Base-by-base conservation (phyloP, 495 filamentous ascomycete species). In the Bathelium albidoporum region DNA sequence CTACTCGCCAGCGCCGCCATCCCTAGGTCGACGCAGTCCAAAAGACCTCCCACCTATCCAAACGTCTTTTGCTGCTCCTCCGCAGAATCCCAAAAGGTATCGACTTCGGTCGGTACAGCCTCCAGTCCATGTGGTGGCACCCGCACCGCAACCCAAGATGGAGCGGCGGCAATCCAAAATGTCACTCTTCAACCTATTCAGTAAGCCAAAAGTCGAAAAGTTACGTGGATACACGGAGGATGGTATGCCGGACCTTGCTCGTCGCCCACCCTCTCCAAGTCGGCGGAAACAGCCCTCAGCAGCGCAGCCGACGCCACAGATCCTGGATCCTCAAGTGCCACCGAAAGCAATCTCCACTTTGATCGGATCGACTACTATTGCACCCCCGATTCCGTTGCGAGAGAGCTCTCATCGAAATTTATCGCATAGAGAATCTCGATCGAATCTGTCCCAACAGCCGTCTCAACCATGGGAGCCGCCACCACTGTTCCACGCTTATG, bases 401-500 rank as follows among this genome's bases (percentile, higher is more conserved):
- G 49, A 55, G 20, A 55, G 49, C 49, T 55, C 49, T 29, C 49
- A 24, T 29, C 49, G 24, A 28, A 24, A n/a, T 28, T 29, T 55
- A 29, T 55, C 49, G 4, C 49, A 55, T 28, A 12, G 24, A 7
- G 22, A 55, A 55, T 55, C 49, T 29, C 49, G 49, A 29, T 55
- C 49, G 16, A 55, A 29, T 29, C 49, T 55, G 49, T 11, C 49
- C 11, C 20, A 20, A 20, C 49, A 55, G 24, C 49, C 20, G 7
- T 28, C 49, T 26, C 18, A 24, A 44, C 22, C 62, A 41, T 95
- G 90, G 88, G 82, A 85, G 61, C 86, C 89, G 2, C 91, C 91
- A 9, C 89, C 92, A 2, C 78, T 97, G 7, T 96, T 91, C 74
- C 85, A 95, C 70, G 90, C 90, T n/a, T 96, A 90, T 72, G 87